These are phyloP conservation scores for Crassisporium funariophilum DNA, from an alignment of 768 basidiomycete species.

Conservation along the genomic window DNA sequence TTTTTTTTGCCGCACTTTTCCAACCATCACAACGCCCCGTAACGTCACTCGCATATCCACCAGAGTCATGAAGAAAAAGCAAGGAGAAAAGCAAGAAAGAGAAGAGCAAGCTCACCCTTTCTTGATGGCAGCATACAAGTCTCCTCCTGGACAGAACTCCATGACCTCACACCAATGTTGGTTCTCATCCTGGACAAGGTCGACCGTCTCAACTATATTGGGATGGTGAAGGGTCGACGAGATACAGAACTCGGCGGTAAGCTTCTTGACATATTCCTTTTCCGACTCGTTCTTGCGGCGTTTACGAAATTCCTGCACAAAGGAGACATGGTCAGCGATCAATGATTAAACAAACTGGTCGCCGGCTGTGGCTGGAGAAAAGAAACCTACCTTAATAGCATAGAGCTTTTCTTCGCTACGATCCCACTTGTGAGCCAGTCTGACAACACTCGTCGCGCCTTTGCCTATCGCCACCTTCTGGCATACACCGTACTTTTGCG, in stretches of 20 bases:
- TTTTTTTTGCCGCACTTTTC: too few species aligned
- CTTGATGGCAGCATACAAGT: constrained; percentile 98
- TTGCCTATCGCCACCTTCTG: constrained; percentile 97
- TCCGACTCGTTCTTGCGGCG: constrained; percentile 97
- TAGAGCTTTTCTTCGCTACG: constrained; percentile 94
- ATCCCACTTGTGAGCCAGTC: constrained; percentile 99
- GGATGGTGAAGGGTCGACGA: constrained; percentile 92
- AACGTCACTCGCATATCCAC: too few species aligned
- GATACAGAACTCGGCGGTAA: constrained; percentile 98
- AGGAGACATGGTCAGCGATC: constrained; percentile 3
- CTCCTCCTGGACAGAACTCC: constrained; percentile 99
- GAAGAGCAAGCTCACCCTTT: constrained; percentile 84
- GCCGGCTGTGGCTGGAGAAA: constrained; percentile 1
- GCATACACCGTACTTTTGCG: constrained; percentile 96
- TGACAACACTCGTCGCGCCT: constrained; percentile 96
- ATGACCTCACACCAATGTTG: constrained; percentile 99
- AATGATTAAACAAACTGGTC: not conserved
- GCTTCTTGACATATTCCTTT: constrained; percentile 99
- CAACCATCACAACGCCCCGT: too few species aligned
- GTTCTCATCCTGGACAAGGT: constrained; percentile 97
- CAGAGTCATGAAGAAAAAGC: constrained; percentile 3
- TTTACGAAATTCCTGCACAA: constrained; percentile 89
- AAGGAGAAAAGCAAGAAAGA: constrained; percentile 12
- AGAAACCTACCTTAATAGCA: constrained; percentile 85
- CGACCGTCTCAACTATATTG: constrained; percentile 98